These are phyloP conservation scores for Fusarium irregulare DNA, from an alignment of 2,329 filamentous ascomycete genomes.

Conservation along the genomic window DNA sequence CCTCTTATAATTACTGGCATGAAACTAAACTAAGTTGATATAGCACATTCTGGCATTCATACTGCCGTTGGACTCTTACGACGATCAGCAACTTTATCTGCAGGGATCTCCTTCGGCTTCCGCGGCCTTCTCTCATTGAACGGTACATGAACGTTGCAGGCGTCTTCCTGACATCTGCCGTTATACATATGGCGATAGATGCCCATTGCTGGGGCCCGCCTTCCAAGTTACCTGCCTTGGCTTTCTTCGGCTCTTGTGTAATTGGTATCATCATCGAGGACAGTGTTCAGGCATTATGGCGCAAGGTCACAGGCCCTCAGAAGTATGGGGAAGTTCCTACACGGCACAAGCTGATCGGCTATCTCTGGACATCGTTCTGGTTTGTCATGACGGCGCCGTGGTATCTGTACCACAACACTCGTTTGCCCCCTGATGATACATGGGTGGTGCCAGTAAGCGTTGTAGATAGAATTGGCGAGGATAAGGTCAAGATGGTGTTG, in stretches of 20 bases:
- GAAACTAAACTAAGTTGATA: not conserved
- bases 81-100: not conserved
- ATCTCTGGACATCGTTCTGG: not conserved
- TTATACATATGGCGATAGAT: not conserved
- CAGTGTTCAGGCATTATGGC: not conserved
- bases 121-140: not conserved
- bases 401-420: not conserved
- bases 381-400: not conserved
- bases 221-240: not conserved
- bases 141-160: not conserved
- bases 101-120: not conserved
- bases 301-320: not conserved
- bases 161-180: not conserved
- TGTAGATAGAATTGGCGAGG: not conserved
- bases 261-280: not conserved
- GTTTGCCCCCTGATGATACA: not conserved
- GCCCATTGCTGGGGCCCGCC: not conserved
- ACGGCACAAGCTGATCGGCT: not conserved
- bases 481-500: not conserved
- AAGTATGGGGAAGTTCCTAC: rapidly evolving
- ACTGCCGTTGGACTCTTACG: not conserved
- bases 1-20: rapidly evolving
- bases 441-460: not conserved
- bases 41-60: not conserved
- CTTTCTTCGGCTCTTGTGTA: not conserved